A percentile compares a stretch with the other conserved stretches of the same genome.
phyloP scores from a whole-genome alignment of 345 rosid species.

The Triadica sebifera region DNA sequence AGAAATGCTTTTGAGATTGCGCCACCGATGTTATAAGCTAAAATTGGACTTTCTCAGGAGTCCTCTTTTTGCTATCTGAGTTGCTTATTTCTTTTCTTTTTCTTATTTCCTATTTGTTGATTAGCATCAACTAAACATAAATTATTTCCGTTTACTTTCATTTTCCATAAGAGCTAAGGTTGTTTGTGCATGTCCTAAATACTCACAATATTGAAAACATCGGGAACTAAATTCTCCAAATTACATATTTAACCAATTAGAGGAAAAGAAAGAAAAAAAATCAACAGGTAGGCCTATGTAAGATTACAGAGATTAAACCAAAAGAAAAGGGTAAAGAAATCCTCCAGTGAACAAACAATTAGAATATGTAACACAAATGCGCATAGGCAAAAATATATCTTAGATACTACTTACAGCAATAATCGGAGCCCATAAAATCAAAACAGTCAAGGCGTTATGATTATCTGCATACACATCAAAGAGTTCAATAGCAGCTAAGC shows the following conservation, averaged over 20 bases:
- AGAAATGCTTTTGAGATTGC: background rate
- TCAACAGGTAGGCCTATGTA: background rate
- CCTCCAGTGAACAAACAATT: background rate
- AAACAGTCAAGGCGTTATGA: constrained; percentile 82
- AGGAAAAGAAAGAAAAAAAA: background rate
- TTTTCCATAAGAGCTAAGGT: background rate
- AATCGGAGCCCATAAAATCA: constrained; percentile 90
- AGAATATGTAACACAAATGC: background rate
- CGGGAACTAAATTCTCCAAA: background rate
- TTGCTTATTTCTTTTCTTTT: background rate
- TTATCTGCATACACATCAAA: constrained; percentile 66
- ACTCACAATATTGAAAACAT: background rate
- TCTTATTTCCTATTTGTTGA: background rate
- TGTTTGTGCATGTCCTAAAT: background rate
- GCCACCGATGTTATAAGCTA: background rate
- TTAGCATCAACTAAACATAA: background rate
- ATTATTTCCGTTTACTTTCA: background rate
- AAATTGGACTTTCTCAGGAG: background rate
- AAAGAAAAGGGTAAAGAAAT: background rate
- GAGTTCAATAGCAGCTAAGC: background rate
- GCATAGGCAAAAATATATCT: background rate
- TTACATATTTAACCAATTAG: background rate
- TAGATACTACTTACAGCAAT: constrained; percentile 65
- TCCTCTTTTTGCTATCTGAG: background rate
- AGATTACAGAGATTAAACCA: background rate